Evolutionary conservation across 2,329 filamentous ascomycete species (phyloP).

Genomic region (Geosmithia morbida): DNA sequence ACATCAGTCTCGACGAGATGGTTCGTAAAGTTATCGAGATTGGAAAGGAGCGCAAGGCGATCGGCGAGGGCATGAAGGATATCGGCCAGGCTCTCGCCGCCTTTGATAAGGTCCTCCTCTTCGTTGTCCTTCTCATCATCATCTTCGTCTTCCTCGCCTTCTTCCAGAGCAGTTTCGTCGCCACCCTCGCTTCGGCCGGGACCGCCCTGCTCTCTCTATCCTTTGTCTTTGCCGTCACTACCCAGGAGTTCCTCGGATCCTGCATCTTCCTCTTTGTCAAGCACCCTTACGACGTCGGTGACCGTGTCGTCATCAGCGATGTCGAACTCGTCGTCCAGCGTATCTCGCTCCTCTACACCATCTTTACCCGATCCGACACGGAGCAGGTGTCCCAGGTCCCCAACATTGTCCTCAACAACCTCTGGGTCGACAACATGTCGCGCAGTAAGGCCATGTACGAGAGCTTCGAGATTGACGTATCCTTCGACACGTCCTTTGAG

Average conservation of each 20-base stretch:
- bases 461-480: constrained; percentile 63
- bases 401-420: constrained; percentile 79
- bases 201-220: constrained; percentile 90
- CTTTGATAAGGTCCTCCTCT: constrained; percentile 72
- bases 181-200: constrained; percentile 76
- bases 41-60: constrained; percentile 74
- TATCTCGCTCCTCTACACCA: constrained; percentile 84
- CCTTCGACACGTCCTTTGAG: constrained; percentile 77
- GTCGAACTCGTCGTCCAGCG: constrained; percentile 73
- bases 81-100: constrained; percentile 89
- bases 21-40: constrained; percentile 74
- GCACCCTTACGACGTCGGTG: constrained; percentile 92
- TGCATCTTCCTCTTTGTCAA: constrained; percentile 99
- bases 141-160: constrained; percentile 77
- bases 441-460: constrained; percentile 89
- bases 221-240: constrained; percentile 85
- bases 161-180: constrained; percentile 73
- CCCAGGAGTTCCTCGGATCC: constrained; percentile 91
- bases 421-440: constrained; percentile 93
- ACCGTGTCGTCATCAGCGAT: constrained; percentile 69
- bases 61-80: constrained; percentile 90
- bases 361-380: constrained; percentile 73
- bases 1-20: constrained; percentile 94
- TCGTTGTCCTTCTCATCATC: constrained; percentile 66
- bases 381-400: constrained; percentile 70